Conservation (phyloP, 768 basidiomycete species). For the Boletus patriciae region DNA sequence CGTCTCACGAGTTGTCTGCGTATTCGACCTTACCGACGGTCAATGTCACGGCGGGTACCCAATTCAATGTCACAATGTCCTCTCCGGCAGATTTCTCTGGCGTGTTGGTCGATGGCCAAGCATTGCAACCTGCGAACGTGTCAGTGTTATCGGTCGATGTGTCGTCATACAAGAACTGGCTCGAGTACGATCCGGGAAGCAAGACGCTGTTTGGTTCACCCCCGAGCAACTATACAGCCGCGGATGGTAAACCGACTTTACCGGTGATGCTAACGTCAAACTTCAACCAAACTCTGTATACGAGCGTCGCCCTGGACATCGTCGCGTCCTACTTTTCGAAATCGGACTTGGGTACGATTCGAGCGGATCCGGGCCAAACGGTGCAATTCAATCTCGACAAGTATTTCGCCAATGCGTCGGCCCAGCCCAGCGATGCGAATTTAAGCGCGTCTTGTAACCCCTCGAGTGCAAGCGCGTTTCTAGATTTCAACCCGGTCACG, state of each 20-base stretch:
- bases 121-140: slow-evolving; percentile 61
- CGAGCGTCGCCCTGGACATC: slow-evolving; percentile 63
- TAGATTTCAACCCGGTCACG: slow-evolving; percentile 49
- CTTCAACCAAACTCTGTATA: slow-evolving; percentile 67
- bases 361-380: slow-evolving; percentile 48
- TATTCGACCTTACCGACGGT: slow-evolving; percentile 54
- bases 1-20: slow-evolving; percentile 64
- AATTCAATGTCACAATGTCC: slow-evolving; percentile 52
- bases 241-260: slow-evolving; percentile 41
- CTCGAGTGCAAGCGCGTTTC: slow-evolving; percentile 44
- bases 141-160: slow-evolving; percentile 57
- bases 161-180: slow-evolving; percentile 53
- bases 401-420: slow-evolving; percentile 53
- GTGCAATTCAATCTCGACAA: slow-evolving; percentile 54
- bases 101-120: slow-evolving; percentile 59
- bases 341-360: slow-evolving; percentile 55
- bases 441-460: slow-evolving; percentile 60
- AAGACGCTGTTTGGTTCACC: slow-evolving; percentile 65
- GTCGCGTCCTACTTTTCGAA: slow-evolving; percentile 72
- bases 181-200: slow-evolving; percentile 55
- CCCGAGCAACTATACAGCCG: slow-evolving; percentile 43
- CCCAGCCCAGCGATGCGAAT: slow-evolving; percentile 45
- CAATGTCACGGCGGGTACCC: slow-evolving; percentile 63
- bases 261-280: slow-evolving; percentile 60
- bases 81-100: slow-evolving; percentile 62